Evolutionary conservation across 164 flowering plant genomes (phyloP).

Genomic region (Dillenia suffruticosa): DNA sequence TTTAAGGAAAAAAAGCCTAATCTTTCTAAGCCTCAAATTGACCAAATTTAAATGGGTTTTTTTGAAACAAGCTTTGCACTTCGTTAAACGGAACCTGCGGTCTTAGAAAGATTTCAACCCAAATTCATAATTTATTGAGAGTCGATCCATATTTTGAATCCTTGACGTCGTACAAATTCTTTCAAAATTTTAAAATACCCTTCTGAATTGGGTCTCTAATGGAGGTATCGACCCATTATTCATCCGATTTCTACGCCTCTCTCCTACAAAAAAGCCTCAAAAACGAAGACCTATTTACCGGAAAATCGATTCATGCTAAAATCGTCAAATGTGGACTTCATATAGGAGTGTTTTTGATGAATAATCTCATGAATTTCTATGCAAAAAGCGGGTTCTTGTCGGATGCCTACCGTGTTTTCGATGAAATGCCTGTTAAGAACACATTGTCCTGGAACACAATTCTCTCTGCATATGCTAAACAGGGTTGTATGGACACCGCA

Average conservation of each 20-base stretch:
- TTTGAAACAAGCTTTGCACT: too few species aligned
- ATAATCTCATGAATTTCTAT: conserved; percentile 56
- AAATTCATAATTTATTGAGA: too few species aligned
- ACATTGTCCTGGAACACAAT: conserved; percentile 31
- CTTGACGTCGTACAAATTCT: too few species aligned
- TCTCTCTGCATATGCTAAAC: conserved; percentile 62
- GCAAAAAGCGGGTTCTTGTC: conserved; percentile 40
- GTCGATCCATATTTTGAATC: too few species aligned
- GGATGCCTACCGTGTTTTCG: conserved; percentile 21
- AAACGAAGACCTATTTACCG: conserved; percentile 26
- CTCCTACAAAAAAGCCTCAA: conserved; percentile 50
- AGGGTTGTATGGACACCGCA: conserved; percentile 42
- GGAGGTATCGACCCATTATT: background rate
- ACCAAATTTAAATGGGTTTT: too few species aligned
- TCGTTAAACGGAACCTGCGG: too few species aligned
- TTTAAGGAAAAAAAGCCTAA: too few species aligned
- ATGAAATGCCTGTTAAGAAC: conserved; percentile 28
- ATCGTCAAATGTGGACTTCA: conserved; percentile 58
- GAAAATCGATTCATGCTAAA: conserved; percentile 50
- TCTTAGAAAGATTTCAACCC: too few species aligned
- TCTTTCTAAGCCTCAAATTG: too few species aligned
- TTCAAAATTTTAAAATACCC: too few species aligned
- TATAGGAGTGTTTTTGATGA: conserved; percentile 22
- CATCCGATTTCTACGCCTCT: conserved; percentile 31
- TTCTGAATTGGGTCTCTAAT: too few species aligned